Evolutionary conservation across 306 rosid species (phyloP).

Genomic region (Alnus rubra): DNA sequence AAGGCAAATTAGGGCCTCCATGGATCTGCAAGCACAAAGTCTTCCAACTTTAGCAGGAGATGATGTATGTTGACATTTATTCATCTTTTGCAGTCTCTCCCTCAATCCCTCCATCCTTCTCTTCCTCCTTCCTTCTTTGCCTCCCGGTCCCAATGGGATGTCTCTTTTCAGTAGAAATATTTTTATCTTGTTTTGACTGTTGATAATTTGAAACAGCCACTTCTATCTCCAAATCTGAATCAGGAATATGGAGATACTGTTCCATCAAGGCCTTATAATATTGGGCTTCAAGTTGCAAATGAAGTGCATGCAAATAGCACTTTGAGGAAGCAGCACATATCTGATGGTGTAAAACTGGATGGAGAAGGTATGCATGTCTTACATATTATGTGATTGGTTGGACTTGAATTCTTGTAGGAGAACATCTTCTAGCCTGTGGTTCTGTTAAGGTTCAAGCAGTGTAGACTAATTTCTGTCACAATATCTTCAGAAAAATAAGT

Average conservation of each 20-base stretch:
- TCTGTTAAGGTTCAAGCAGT: slow-evolving; percentile 7
- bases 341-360: slow-evolving; percentile 42
- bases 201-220: slow-evolving; percentile 49
- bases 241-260: slow-evolving; percentile 87
- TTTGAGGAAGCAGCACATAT: slow-evolving; percentile 45
- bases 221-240: slow-evolving; percentile 47
- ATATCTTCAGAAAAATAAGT: not conserved
- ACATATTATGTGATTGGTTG: slow-evolving; percentile 17
- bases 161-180: too few relatives aligned
- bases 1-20: slow-evolving; percentile 72
- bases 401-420: slow-evolving; percentile 14
- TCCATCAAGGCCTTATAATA: slow-evolving; percentile 64
- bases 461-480: not conserved
- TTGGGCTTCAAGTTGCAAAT: slow-evolving; percentile 44
- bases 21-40: slow-evolving; percentile 76
- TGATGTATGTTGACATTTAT: slow-evolving; percentile 48
- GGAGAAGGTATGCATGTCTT: slow-evolving; percentile 65
- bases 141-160: not conserved
- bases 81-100: not conserved
- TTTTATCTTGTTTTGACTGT: slow-evolving; percentile 11
- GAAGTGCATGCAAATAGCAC: slow-evolving; percentile 46
- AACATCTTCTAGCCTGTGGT: slow-evolving; percentile 19
- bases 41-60: slow-evolving; percentile 55
- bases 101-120: not conserved
- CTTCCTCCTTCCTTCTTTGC: not conserved